phyloP scores from a whole-genome alignment of 2,329 filamentous ascomycete species.

The Fusarium sp. region DNA sequence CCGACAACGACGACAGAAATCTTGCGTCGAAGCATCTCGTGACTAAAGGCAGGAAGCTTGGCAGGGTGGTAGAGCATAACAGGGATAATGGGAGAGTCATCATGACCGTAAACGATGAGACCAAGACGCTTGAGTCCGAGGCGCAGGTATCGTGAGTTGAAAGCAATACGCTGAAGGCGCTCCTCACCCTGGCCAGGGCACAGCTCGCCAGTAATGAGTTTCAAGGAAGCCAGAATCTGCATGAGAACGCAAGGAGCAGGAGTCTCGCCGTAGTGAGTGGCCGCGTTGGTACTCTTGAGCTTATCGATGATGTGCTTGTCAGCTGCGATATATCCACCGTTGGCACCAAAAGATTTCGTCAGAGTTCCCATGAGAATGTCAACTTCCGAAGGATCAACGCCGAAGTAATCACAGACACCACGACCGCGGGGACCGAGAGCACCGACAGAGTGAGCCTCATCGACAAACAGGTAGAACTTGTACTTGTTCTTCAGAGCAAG shows the following conservation, averaged over 20 bases:
- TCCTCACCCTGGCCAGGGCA: slow-evolving; percentile 94
- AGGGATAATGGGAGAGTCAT: slow-evolving; percentile 97
- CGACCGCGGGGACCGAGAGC: slow-evolving; percentile 90
- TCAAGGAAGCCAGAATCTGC: slow-evolving; percentile 89
- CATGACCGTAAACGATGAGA: slow-evolving; percentile 96
- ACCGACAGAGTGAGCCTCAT: slow-evolving; percentile 96
- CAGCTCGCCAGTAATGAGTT: slow-evolving; percentile 90
- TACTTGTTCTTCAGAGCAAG: slow-evolving; percentile 92
- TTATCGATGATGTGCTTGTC: slow-evolving; percentile 95
- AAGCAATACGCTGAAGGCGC: slow-evolving; percentile 93
- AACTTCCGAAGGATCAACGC: slow-evolving; percentile 87
- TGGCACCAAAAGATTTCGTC: slow-evolving; percentile 98
- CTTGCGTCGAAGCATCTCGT: slow-evolving; percentile 98
- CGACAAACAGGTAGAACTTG: slow-evolving; percentile 96
- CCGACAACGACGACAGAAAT: slow-evolving; percentile 98
- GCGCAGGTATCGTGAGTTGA: slow-evolving; percentile 98
- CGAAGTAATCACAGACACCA: slow-evolving; percentile 98
- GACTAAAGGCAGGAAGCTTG: slow-evolving; percentile 98
- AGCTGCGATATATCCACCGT: slow-evolving; percentile 94
- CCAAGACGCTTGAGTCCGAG: slow-evolving; percentile 96
- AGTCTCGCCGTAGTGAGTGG: slow-evolving; percentile 88
- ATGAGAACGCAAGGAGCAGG: slow-evolving; percentile 89
- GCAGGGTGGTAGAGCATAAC: slow-evolving; percentile 97
- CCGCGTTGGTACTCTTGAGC: slow-evolving; percentile 87
- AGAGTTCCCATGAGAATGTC: slow-evolving; percentile 98